Evolutionary conservation across 2,329 filamentous ascomycete genomes (phyloP), one percentile per base, ranked within the genome.

Genomic region (Cercospora canescens): DNA sequence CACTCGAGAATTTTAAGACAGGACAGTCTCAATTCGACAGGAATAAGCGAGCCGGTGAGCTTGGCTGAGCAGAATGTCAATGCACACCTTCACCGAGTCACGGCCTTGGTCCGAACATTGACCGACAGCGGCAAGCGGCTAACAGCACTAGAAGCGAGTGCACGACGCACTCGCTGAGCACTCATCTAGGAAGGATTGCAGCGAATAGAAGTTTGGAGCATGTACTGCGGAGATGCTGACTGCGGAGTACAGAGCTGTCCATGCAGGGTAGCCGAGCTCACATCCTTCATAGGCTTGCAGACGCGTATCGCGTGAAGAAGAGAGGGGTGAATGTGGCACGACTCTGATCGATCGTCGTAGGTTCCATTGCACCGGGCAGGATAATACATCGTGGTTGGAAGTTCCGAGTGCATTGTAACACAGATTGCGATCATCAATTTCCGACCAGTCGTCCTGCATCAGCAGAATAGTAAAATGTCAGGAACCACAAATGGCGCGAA

Each of bases 401-500:
- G n/a, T 9, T 18, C 21, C 34, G 21, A 18, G 3, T 26, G 39
- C 45, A 28, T 14, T 21, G 45, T 52, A 12, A 30, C 2, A 52
- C 24, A 52, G 0, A 52, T 28, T 30, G 45, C 24, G 45, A 52
- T n/a, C 24, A 52, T 28, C 24, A n/a, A 39, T 24, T 21, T 39
- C 48, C 28, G n/a, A 11, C 8, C 4, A 1, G 32, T 26, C 12
- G 18, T 34, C 18, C 12, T 18, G 7, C 21, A 34, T 30, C 45
- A 35, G 50, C 24, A 37, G 18, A 7, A n/a, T 30, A 57, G 12
- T n/a, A 59, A 45, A n/a, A 70, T 70, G 69, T 65, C 67, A 35
- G 64, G 60, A 52, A 52, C 59, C 0, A 69, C 64, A 24, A 68
- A 65, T 41, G 67, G 67, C 18, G 54, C 50, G 18, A 71, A 67